Conservation (phyloP, 306 rosid species). For the Prunus kanzakura region DNA sequence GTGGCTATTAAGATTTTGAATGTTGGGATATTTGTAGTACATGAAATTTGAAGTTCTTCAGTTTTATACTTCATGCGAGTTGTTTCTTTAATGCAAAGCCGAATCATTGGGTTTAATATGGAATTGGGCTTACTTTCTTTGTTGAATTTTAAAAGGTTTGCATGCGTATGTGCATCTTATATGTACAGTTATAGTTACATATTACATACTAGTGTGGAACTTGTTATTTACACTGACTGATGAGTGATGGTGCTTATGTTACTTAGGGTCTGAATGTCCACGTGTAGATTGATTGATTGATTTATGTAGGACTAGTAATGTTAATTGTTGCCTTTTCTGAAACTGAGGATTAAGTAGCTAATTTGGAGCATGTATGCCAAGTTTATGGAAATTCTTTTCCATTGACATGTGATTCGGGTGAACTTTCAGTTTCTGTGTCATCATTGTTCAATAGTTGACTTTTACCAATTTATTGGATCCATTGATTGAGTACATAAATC, state of each 20-base stretch:
- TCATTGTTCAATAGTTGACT: constrained; percentile 6
- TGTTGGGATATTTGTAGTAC: not conserved
- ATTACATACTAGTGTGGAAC: not conserved
- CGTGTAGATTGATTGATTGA: not conserved
- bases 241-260: not conserved
- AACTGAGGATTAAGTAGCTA: too few species aligned
- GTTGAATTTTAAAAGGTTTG: not conserved
- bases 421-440: not conserved
- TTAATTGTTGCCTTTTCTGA: not conserved
- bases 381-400: not conserved
- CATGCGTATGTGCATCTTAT: not conserved
- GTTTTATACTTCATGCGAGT: not conserved
- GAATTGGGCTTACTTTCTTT: not conserved
- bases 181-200: not conserved
- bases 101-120: not conserved
- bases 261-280: not conserved
- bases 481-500: constrained; percentile 30
- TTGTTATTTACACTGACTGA: not conserved
- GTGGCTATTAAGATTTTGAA: not conserved
- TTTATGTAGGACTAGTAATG: not conserved
- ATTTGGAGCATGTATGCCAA: not conserved
- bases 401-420: not conserved
- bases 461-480: constrained; percentile 24
- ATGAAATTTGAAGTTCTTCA: not conserved
- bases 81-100: not conserved